Conservation (phyloP, 2,329 filamentous ascomycete genomes). For the Diplodia sapinea region DNA sequence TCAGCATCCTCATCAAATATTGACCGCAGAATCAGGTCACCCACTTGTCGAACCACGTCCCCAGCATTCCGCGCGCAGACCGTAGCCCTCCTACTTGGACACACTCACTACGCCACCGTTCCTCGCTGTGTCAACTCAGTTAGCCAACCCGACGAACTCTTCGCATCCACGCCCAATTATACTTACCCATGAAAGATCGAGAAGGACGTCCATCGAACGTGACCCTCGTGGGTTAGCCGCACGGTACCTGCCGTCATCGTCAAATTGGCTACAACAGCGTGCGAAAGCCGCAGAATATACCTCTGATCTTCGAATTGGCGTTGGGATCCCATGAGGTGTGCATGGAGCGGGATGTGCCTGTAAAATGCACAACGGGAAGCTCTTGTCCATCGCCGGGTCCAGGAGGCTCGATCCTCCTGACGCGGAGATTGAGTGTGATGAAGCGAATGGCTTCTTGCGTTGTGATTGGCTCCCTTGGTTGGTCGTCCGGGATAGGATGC, state of each 20-base stretch:
- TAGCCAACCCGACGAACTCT: constrained; percentile 33
- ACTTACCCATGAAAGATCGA: constrained; percentile 61
- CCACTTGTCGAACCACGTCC: constrained; percentile 79
- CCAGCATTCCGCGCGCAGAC: constrained; percentile 71
- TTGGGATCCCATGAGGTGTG: constrained; percentile 72
- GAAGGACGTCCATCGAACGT: constrained; percentile 75
- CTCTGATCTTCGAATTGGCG: constrained; percentile 69
- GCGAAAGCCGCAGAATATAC: constrained; percentile 49
- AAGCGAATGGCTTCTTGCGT: constrained; percentile 72
- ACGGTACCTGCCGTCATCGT: constrained; percentile 59
- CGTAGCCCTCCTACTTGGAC: constrained; percentile 73
- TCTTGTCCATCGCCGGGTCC: constrained; percentile 63
- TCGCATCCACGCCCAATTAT: constrained; percentile 37
- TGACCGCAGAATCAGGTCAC: constrained; percentile 32
- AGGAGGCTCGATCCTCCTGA: constrained; percentile 65
- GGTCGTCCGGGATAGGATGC: constrained; percentile 40
- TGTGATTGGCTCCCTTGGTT: constrained; percentile 59
- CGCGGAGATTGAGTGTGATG: constrained; percentile 70
- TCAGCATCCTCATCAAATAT: constrained; percentile 1
- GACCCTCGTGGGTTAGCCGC: constrained; percentile 69
- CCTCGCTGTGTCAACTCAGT: constrained; percentile 60
- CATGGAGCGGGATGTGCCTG: constrained; percentile 65
- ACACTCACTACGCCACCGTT: constrained; percentile 77
- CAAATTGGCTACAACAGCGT: neutral
- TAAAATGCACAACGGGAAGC: constrained; percentile 71